Evolutionary conservation across 352 stramenopile genomes (phyloP), one percentile per base, ranked within the genome.

Genomic region (Phytophthora brassicae): DNA sequence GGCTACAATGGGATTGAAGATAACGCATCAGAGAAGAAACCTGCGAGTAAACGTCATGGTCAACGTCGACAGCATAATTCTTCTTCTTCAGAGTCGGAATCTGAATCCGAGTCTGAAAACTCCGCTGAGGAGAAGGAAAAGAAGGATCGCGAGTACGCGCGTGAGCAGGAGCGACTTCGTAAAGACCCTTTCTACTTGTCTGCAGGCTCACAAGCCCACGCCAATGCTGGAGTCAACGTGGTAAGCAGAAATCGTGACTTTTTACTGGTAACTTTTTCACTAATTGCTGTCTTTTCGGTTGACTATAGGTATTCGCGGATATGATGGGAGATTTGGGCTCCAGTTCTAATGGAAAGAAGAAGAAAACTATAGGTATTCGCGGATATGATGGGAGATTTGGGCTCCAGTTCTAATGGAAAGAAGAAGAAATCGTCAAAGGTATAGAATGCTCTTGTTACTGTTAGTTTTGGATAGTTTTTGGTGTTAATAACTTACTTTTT

Each of bases 121-220:
- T 79, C 75, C 4, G 70, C 74, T 3, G 74, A 84, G 19, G 67
- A 75, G 17, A 82, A 81, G 23, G 68, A 75, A 26, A 68, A 67
- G 39, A 69, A 70, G 12, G 57, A 80, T 53, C 76, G 66, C 11
- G 59, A 85, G 43, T 70, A 86, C 43, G 72, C 50, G 8, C 50
- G 56, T 31, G 82, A 90, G 60, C 80, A 90, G 67, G 79, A 90
- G 45, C 78, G 81, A 7, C 42, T 91, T 47, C 81, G 81, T 28
- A 89, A 81, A 48, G 84, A 95, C 53, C 84, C 84, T 7, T 95
- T 95, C 68, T 95, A 95, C 36, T 53, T 95, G 19, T 88, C 80
- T 19, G 65, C 51, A 16, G 74, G 56, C 24, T 62, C 55, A n/a
- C 52, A 68, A 48, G 43, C 36, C 26, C 50, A 55, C 7, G 13